Evolutionary conservation across 2,329 filamentous ascomycete species (phyloP).

Genomic region (Atkinsonella texensis): DNA sequence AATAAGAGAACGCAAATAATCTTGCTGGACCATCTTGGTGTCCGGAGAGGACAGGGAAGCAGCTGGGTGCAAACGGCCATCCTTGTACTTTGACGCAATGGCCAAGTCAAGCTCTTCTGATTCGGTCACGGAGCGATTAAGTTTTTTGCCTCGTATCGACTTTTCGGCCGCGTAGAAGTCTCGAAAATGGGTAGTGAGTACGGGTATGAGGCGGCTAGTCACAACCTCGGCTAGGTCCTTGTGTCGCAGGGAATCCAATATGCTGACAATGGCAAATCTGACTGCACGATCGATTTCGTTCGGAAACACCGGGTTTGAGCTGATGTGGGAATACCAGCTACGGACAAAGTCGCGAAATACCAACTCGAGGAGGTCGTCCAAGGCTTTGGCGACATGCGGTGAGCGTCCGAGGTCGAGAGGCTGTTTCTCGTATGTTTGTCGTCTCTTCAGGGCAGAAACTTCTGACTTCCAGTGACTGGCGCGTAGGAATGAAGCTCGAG

Average conservation of each 20-base stretch:
- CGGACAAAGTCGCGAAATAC: conserved; percentile 75
- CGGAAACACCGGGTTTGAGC: conserved; percentile 63
- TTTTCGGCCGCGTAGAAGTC: conserved; percentile 88
- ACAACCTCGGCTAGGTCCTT: conserved; percentile 76
- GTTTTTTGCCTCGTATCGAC: conserved; percentile 71
- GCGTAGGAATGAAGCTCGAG: conserved; percentile 46
- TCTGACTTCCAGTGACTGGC: conserved; percentile 58
- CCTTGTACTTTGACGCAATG: conserved; percentile 85
- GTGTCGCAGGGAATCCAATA: conserved; percentile 60
- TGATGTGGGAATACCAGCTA: conserved; percentile 84
- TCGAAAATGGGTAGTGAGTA: conserved; percentile 77
- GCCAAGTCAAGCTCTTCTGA: conserved; percentile 92
- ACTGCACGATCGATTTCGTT: conserved; percentile 79
- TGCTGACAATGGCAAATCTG: conserved; percentile 55
- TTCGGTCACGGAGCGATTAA: conserved; percentile 85
- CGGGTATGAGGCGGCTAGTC: conserved; percentile 72
- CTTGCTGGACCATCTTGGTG: conserved; percentile 74
- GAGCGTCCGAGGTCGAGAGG: conserved; percentile 62
- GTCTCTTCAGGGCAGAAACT: conserved; percentile 50
- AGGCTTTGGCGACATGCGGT: conserved; percentile 62
- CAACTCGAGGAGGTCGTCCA: conserved; percentile 68
- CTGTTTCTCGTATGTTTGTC: conserved; percentile 53
- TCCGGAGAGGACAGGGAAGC: conserved; percentile 75
- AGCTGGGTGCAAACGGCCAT: conserved; percentile 79
- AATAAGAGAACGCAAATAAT: conserved; percentile 70